A percentile compares a stretch with the other conserved stretches of the same genome.
phyloP scores from a whole-genome alignment of 2,329 filamentous ascomycete genomes.

The Didymellaceae sp. region DNA sequence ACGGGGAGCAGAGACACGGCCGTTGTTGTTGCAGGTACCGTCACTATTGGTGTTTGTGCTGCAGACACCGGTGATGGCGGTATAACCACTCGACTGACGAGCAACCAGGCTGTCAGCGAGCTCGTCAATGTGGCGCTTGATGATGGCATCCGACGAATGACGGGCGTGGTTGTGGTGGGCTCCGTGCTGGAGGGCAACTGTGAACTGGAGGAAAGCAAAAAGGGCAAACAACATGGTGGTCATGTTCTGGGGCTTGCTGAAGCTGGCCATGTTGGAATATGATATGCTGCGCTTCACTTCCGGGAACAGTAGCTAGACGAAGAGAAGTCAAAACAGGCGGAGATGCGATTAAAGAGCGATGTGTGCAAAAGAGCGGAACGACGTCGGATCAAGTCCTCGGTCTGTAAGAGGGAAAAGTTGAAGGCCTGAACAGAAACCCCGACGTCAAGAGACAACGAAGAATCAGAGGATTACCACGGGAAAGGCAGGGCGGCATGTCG shows the following conservation, averaged over 20 bases:
- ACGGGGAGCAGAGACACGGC: constrained; percentile 52
- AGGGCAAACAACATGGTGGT: constrained; percentile 44
- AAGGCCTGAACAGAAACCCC: constrained; percentile 31
- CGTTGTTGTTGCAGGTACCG: constrained; percentile 32
- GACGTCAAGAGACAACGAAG: constrained; percentile 37
- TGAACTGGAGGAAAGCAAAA: constrained; percentile 42
- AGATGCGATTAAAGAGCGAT: constrained; percentile 21
- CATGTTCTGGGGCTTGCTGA: constrained; percentile 44
- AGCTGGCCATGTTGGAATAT: constrained; percentile 39
- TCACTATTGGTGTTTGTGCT: constrained; percentile 29
- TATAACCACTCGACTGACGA: constrained; percentile 31
- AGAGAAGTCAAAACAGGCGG: constrained; percentile 17
- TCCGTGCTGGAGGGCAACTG: constrained; percentile 37
- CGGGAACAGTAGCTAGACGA: constrained; percentile 19
- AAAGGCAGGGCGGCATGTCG: constrained; percentile 32
- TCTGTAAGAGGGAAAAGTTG: constrained; percentile 31
- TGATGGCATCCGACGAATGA: constrained; percentile 23
- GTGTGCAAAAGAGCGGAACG: constrained; percentile 44
- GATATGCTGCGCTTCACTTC: constrained; percentile 7
- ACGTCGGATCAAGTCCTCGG: constrained; percentile 40
- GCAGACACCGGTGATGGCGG: constrained; percentile 41
- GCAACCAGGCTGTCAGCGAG: constrained; percentile 29
- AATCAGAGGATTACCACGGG: constrained; percentile 36
- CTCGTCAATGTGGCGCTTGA: constrained; percentile 36
- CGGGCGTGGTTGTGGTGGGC: constrained; percentile 31